Conservation (phyloP, 345 rosid species). For the Salix brachista region DNA sequence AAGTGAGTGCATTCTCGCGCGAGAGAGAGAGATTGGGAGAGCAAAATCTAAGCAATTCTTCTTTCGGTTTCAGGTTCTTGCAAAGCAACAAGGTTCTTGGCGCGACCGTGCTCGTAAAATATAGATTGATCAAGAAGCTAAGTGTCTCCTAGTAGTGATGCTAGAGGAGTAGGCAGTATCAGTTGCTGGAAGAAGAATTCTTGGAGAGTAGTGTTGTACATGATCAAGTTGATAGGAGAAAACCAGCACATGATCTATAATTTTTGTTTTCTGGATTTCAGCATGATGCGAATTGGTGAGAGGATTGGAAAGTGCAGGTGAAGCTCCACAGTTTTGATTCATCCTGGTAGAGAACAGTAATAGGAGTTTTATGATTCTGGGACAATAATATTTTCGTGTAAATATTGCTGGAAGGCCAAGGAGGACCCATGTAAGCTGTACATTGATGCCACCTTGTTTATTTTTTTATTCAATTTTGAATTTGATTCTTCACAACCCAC, state of each 20-base stretch:
- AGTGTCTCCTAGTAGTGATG: neutral
- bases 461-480: too few relatives aligned
- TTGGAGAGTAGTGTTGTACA: too few relatives aligned
- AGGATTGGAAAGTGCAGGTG: neutral
- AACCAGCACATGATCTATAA: too few relatives aligned
- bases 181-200: too few relatives aligned
- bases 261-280: too few relatives aligned
- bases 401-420: neutral
- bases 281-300: neutral
- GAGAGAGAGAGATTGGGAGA: neutral
- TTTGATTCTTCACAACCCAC: neutral
- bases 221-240: too few relatives aligned
- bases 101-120: constrained; percentile 86
- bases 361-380: neutral
- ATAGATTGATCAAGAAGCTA: constrained; percentile 21
- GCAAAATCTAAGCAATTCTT: neutral
- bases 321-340: neutral
- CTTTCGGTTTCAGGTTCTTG: constrained; percentile 55
- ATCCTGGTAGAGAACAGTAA: neutral
- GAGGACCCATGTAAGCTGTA: neutral
- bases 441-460: neutral
- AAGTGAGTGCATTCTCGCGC: constrained; percentile 33
- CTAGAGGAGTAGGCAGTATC: neutral
- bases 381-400: neutral
- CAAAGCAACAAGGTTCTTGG: constrained; percentile 94